A percentile compares a stretch with the other conserved stretches of the same genome.
Evolutionary conservation across 768 basidiomycete species (phyloP).

Genomic region (Dendrothele bispora): DNA sequence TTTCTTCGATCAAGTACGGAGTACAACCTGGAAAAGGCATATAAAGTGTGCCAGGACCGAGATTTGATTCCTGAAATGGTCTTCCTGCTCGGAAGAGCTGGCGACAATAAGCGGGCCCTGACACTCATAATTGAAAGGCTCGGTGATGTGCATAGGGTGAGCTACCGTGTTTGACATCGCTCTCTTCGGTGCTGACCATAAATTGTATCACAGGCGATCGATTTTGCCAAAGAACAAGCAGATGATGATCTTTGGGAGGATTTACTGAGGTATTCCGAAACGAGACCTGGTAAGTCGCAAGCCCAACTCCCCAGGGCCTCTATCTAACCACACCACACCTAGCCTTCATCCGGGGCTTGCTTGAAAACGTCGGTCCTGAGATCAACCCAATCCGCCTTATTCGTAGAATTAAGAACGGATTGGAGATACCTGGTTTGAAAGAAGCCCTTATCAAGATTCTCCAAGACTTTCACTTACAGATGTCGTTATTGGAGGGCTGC

Average conservation of each 20-base stretch:
- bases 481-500: slow-evolving; percentile 90
- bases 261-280: slow-evolving; percentile 90
- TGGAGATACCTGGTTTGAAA: slow-evolving; percentile 95
- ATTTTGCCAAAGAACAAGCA: slow-evolving; percentile 96
- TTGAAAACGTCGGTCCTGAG: slow-evolving; percentile 95
- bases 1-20: slow-evolving; percentile 89
- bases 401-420: slow-evolving; percentile 90
- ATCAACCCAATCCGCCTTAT: slow-evolving; percentile 95
- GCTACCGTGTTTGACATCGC: neutral
- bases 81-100: slow-evolving; percentile 95
- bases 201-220: slow-evolving; percentile 81
- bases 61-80: slow-evolving; percentile 97
- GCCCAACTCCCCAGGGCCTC: neutral
- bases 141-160: slow-evolving; percentile 85
- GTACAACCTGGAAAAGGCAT: slow-evolving; percentile 92
- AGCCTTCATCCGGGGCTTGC: slow-evolving; percentile 92
- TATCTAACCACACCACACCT: slow-evolving; percentile 5
- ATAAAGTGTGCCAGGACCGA: slow-evolving; percentile 77
- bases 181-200: neutral
- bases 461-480: slow-evolving; percentile 94
- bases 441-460: slow-evolving; percentile 95
- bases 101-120: slow-evolving; percentile 93
- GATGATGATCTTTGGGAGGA: slow-evolving; percentile 99
- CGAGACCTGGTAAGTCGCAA: slow-evolving; percentile 67
- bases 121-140: slow-evolving; percentile 93